These are phyloP conservation scores for Cryphonectria japonica DNA, from an alignment of 2,329 filamentous ascomycete species.

Conservation along the genomic window DNA sequence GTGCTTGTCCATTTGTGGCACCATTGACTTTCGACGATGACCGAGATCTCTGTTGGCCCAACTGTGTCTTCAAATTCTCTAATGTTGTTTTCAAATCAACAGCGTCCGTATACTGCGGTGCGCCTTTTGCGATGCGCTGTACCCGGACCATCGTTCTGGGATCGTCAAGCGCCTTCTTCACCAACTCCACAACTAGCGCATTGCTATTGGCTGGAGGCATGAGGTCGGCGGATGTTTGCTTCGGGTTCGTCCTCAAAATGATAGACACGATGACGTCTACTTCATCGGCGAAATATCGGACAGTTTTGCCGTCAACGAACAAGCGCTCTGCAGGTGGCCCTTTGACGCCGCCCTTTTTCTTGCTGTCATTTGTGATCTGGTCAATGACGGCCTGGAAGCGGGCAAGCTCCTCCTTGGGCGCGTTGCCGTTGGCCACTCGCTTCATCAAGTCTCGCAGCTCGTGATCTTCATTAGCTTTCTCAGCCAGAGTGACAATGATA, in stretches of 20 bases:
- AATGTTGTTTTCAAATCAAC: slow-evolving; percentile 58
- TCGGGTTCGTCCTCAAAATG: slow-evolving; percentile 61
- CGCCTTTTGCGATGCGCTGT: slow-evolving; percentile 55
- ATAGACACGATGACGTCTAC: slow-evolving; percentile 62
- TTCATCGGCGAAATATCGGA: slow-evolving; percentile 64
- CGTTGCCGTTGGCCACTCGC: slow-evolving; percentile 76
- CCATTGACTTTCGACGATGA: slow-evolving; percentile 29
- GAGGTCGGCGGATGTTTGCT: slow-evolving; percentile 57
- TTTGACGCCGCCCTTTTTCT: slow-evolving; percentile 53
- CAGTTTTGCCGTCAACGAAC: slow-evolving; percentile 58
- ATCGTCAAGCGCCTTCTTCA: slow-evolving; percentile 62
- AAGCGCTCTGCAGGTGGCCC: slow-evolving; percentile 59
- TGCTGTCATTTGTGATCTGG: slow-evolving; percentile 68
- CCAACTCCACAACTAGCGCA: slow-evolving; percentile 58
- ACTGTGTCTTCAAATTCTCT: slow-evolving; percentile 50
- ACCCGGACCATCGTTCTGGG: slow-evolving; percentile 54
- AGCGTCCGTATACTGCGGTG: slow-evolving; percentile 55
- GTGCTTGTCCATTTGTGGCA: slow-evolving; percentile 29
- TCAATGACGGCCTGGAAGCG: slow-evolving; percentile 83
- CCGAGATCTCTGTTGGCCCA: slow-evolving; percentile 42
- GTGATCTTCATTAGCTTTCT: slow-evolving; percentile 73
- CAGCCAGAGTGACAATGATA: slow-evolving; percentile 79
- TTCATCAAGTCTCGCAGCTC: slow-evolving; percentile 81
- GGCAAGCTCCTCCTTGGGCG: slow-evolving; percentile 70
- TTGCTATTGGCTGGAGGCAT: slow-evolving; percentile 59